Conservation (phyloP, 2,329 filamentous ascomycete species). For the Aspergillus latus region DNA sequence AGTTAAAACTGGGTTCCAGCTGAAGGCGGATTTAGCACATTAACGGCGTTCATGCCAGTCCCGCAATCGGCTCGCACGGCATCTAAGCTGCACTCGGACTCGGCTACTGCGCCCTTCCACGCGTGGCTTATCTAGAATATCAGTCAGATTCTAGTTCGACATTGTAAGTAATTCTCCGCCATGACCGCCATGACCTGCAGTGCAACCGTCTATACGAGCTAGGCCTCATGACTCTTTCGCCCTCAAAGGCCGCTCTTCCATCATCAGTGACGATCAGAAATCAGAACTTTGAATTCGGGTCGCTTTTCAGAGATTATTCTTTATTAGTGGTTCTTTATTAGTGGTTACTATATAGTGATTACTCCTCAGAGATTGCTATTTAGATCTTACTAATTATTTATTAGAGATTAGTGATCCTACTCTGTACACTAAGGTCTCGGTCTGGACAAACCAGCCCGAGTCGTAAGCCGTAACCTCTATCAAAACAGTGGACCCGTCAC, state of each 20-base stretch:
- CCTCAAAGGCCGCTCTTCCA: too few relatives aligned
- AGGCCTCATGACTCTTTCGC: neutral
- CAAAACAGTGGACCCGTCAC: neutral
- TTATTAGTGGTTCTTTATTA: too few relatives aligned
- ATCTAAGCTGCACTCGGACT: slow-evolving; percentile 1
- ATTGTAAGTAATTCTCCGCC: neutral
- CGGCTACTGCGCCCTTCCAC: neutral
- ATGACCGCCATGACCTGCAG: neutral
- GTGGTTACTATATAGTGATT: too few relatives aligned
- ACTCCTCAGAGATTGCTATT: too few relatives aligned
- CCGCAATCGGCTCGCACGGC: slow-evolving; percentile 14
- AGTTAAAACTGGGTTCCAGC: too few relatives aligned
- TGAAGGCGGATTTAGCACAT: neutral
- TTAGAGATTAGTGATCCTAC: too few relatives aligned
- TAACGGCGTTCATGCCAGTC: neutral
- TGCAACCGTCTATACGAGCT: neutral
- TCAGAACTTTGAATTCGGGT: too few relatives aligned
- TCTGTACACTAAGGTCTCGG: too few relatives aligned
- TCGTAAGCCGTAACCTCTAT: neutral
- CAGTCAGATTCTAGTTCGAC: neutral
- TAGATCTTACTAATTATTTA: too few relatives aligned
- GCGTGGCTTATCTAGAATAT: neutral
- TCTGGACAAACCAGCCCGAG: too few relatives aligned
- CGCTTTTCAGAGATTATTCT: too few relatives aligned
- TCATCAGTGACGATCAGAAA: too few relatives aligned